Percentiles rank a stretch among this genome's conserved stretches.
Conservation (phyloP, 352 stramenopile genomes). For the Aphanomyces astaci region DNA sequence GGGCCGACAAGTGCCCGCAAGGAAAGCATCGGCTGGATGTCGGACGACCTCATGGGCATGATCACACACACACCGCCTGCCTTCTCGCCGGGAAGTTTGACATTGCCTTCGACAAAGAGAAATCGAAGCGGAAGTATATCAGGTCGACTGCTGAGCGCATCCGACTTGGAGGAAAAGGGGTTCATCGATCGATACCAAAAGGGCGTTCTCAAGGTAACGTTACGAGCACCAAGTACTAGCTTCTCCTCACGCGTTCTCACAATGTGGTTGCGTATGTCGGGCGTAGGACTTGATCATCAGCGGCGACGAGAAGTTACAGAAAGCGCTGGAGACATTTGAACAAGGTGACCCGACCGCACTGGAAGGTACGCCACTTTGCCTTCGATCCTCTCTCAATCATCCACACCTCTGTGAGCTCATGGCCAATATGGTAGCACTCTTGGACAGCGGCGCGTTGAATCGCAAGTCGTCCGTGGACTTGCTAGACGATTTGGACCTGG, state of each 20-base stretch:
- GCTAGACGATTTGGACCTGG: conserved; percentile 75
- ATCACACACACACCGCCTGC: conserved; percentile 85
- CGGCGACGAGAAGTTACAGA: conserved; percentile 81
- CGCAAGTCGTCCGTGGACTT: conserved; percentile 80
- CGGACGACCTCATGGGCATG: conserved; percentile 79
- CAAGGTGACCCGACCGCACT: conserved; percentile 76
- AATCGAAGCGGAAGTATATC: conserved; percentile 77
- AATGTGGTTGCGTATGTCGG: no score
- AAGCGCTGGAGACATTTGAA: conserved; percentile 85
- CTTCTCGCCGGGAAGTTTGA: conserved; percentile 84
- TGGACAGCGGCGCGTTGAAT: conserved; percentile 75
- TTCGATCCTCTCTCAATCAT: no score
- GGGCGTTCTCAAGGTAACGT: conserved; percentile 73
- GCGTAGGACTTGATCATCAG: conserved; percentile 85
- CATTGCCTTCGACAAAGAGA: conserved; percentile 82
- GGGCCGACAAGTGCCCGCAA: conserved; percentile 33
- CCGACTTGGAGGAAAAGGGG: conserved; percentile 83
- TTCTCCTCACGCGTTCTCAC: no score
- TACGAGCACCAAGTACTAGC: no score
- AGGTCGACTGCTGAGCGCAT: conserved; percentile 77
- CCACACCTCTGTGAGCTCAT: no score
- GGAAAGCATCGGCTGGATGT: conserved; percentile 72
- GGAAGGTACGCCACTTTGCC: conserved; percentile 30
- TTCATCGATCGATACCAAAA: conserved; percentile 88
- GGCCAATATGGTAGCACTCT: conserved; percentile 42